These are phyloP conservation scores for Chimonanthus praecox DNA, from an alignment of 164 flowering plant species.

Conservation along the genomic window DNA sequence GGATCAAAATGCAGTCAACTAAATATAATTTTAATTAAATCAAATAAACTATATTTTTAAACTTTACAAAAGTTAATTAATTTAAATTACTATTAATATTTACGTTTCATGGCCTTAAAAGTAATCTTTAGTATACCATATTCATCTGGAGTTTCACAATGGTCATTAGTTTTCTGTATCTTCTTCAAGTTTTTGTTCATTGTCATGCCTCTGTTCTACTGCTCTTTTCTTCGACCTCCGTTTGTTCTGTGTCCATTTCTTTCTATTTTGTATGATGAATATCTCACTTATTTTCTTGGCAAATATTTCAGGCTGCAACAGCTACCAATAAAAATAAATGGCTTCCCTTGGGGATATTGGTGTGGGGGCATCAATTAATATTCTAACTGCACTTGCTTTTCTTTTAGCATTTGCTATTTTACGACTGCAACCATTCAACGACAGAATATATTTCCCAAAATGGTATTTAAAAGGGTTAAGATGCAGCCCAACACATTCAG, in stretches of 20 bases:
- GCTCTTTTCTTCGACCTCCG: not conserved
- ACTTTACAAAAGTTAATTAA: no score
- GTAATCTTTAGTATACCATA: no score
- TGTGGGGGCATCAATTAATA: constrained; percentile 61
- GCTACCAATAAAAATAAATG: constrained; percentile 31
- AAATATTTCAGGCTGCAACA: not conserved
- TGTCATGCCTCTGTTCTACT: no score
- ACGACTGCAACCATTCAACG: constrained; percentile 83
- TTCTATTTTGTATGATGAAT: not conserved
- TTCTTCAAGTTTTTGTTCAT: not conserved
- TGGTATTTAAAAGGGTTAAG: constrained; percentile 87
- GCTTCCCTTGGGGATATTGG: constrained; percentile 64
- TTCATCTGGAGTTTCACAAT: not conserved
- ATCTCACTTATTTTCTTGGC: not conserved
- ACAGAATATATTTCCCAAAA: constrained; percentile 92
- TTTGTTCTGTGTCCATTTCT: not conserved
- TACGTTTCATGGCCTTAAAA: no score
- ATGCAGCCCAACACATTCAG: constrained; percentile 58
- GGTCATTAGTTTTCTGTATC: not conserved
- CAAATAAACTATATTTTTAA: no score
- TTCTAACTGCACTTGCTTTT: constrained; percentile 58
- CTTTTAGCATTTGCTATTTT: constrained; percentile 74
- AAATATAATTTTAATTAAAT: no score
- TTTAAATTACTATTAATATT: no score
- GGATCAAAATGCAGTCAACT: no score